Base-by-base conservation (phyloP, 2,329 filamentous ascomycete genomes). In the Cyphellophora europaea region DNA sequence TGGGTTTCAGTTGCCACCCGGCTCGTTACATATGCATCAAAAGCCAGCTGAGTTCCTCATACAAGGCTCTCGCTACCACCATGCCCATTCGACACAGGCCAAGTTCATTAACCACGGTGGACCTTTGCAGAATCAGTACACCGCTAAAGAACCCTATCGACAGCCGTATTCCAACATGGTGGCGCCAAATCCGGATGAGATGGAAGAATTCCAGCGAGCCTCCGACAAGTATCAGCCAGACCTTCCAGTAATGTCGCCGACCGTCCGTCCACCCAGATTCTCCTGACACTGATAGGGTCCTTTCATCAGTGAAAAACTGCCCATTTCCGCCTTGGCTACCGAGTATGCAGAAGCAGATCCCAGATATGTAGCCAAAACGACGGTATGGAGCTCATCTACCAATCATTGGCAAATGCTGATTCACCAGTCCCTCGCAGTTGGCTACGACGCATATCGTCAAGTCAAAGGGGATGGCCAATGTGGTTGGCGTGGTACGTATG, bases 381-480 rank as follows among this genome's bases (percentile, higher is more conserved):
- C 76, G 54, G 89, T 93, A 66, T 35, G 44, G 43, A n/a, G n/a
- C n/a, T n/a, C n/a, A n/a, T n/a, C n/a, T n/a, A n/a, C n/a, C n/a
- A n/a, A n/a, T n/a, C n/a, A n/a, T n/a, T n/a, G n/a, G n/a, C n/a
- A n/a, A n/a, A n/a, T n/a, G n/a, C n/a, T n/a, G n/a, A n/a, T 32
- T 42, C 30, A 29, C 35, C 49, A 93, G 87, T 72, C 79, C 13
- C 71, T 98, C 36, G 82, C 87, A 5, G 71, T 79, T 50, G 85
- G 81, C 37, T 94, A 93, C 58, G 83, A 85, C 13, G 79, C 87
- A 55, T 94, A 89, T 55, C 84, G 91, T 36, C 80, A 80, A 8
- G 77, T 94, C 56, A 79, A 82, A 59, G 89, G 91, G 35, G 89
- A 96, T 62, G 91, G 91, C 40, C 93, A 93, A 56, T 96, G 91